Percentiles rank a stretch among this genome's conserved stretches.
phyloP scores from a whole-genome alignment of 2,329 filamentous ascomycete genomes.

The Trichoderma semiorbis region DNA sequence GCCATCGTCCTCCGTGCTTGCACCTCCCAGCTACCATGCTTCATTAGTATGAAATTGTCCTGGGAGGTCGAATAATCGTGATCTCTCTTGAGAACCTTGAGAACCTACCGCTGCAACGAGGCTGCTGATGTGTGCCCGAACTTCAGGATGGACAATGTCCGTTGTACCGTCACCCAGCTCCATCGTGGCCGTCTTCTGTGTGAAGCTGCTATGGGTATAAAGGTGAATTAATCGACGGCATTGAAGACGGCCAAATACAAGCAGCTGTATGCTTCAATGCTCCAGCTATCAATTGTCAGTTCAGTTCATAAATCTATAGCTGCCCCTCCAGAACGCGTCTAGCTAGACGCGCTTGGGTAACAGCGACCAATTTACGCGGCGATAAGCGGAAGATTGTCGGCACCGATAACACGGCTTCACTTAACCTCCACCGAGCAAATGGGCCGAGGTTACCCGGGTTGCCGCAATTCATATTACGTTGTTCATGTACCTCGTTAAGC shows the following conservation, averaged over 20 bases:
- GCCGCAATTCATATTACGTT: conserved; percentile 18
- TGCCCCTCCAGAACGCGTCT: conserved; percentile 23
- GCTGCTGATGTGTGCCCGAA: conserved; percentile 89
- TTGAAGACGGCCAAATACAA: neutral
- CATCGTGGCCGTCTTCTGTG: conserved; percentile 38
- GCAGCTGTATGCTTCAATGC: neutral
- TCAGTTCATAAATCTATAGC: neutral
- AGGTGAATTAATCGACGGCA: neutral
- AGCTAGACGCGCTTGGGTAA: conserved; percentile 23
- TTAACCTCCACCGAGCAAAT: conserved; percentile 20
- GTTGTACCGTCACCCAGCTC: conserved; percentile 49
- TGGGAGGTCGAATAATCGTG: neutral
- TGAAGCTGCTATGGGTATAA: conserved; percentile 4
- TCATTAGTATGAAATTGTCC: conserved; percentile 21
- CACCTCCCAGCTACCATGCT: conserved; percentile 69
- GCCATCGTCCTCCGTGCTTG: conserved; percentile 73
- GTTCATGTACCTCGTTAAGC: conserved; percentile 4
- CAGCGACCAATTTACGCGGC: conserved; percentile 14
- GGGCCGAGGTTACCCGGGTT: conserved; percentile 44
- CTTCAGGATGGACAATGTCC: conserved; percentile 81
- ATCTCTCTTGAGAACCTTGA: conserved; percentile 43
- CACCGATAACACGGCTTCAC: conserved; percentile 10
- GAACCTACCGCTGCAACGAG: conserved; percentile 81
- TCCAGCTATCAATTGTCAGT: neutral
- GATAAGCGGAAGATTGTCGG: conserved; percentile 21